Evolutionary conservation across 495 filamentous ascomycete genomes (phyloP), one percentile per base, ranked within the genome.

Genomic region (Aspergillus leporis): DNA sequence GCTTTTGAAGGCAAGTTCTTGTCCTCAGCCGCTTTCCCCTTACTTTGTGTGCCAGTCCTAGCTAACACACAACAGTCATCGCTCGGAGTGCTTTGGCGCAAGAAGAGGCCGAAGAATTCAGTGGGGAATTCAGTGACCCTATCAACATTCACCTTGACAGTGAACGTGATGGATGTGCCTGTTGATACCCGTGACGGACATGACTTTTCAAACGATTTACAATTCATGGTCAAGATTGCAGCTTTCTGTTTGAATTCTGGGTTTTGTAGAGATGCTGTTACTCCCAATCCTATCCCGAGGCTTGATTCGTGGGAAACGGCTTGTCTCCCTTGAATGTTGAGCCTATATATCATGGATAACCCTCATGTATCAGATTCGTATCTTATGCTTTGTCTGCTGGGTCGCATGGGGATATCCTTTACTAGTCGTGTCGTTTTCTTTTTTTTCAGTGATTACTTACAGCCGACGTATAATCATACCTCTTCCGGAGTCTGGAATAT

Each of bases 71-170:
- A 64, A 4, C 60, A 97, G 94, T 96, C n/a, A 98, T 99, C 69
- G 94, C 94, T 59, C 84, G 91, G 66, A 96, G 96, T 72, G 94
- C 95, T 12, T 81, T 99, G 23, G 90, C 91, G 6, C 94, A 98
- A 72, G 95, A 99, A 75, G 95, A 98, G 74, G 91, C 91, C 0
- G 92, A 95, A 69, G 93, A 97, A 70, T 90, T 85, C 58, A 88
- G 85, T 72, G 91, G 91, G 48, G 94, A 98, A 71, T 97, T 95
- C 77, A 90, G 90, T 58, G 95, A 97, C 69, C 93, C 94, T 40
- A 97, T 98, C 77, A 93, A 96, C 74, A 96, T 98, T 70, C 89
- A 95, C 75, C 85, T 96, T 58, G 91, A 95, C 75, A 90, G 89
- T 69, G 91, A 96, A 55, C 85, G 87, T 58, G 90, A 94, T 68